Base-by-base conservation (phyloP, 1,284 basidiomycete genomes). In the Microbotryum lychnidis-dioicae region DNA sequence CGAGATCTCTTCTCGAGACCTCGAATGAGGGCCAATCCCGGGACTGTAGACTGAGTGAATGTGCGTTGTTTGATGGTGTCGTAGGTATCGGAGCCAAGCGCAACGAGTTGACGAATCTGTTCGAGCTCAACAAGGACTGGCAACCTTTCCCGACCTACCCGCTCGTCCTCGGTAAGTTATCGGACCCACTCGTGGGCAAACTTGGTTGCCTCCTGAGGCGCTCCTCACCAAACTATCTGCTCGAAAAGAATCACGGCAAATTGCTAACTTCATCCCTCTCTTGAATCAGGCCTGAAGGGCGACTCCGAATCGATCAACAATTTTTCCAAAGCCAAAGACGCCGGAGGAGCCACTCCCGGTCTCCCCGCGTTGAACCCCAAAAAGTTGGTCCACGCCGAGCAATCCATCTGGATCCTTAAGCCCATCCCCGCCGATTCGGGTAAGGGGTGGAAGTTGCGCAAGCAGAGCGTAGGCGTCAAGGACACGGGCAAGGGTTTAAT, bases 401-500 rank as follows among this genome's bases (percentile, higher is more conserved):
- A 76, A 65, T 67, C 64, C 4, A 74, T 76, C 66, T 70, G 72
- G 63, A 70, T 76, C 20, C 64, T 75, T 46, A 69, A 69, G 31
- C 68, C 69, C 21, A 63, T 76, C 18, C 75, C 75, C 0, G 50
- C 60, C 56, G 81, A 82, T 33, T 85, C 83, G 68, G 85, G 84
- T 6, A 76, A 79, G 20, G 85, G 83, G 8, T 89, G 83, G 85
- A 85, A 78, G 71, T 79, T 82, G 71, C 82, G 77, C 67, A 80
- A 76, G 69, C 81, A 80, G 67, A 80, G 83, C 61, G 83, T 82
- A 6, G 82, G 82, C 60, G 76, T 89, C 21, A 81, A 81, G 56
- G 88, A 91, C 76, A 90, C 91, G 73, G 89, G 87, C 73, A 84
- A 83, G 52, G 89, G 89, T 3, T 82, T 91, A 62, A 81, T 91